Conservation (phyloP, 306 rosid genomes). For the Psophocarpus tetragonolobus region DNA sequence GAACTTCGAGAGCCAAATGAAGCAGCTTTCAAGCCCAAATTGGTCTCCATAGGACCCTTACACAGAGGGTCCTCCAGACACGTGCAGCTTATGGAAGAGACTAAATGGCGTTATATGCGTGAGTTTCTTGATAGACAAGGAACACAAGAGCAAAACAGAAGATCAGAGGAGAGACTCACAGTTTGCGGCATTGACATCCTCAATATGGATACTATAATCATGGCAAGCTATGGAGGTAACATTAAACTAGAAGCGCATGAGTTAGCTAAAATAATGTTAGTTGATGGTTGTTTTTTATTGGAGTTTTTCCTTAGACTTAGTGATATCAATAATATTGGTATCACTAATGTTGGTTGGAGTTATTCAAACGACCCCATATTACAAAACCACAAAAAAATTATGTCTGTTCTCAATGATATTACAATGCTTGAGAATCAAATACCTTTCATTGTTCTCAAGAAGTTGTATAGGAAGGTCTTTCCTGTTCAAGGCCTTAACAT, state of each 20-base stretch:
- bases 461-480: conserved; percentile 1
- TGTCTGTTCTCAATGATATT: conserved; percentile 29
- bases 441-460: conserved; percentile 35
- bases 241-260: neutral
- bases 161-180: neutral
- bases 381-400: neutral
- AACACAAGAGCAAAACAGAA: neutral
- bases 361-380: neutral
- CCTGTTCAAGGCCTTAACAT: neutral
- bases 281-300: conserved; percentile 42
- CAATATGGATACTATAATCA: neutral
- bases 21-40: conserved; percentile 20
- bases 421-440: conserved; percentile 40
- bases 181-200: neutral
- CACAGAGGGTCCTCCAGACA: conserved; percentile 25
- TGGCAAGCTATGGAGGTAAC: conserved; percentile 25
- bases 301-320: conserved; percentile 33
- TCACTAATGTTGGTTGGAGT: no score
- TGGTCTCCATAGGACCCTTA: conserved; percentile 34
- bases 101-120: conserved; percentile 34
- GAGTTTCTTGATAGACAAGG: neutral
- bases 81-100: conserved; percentile 27
- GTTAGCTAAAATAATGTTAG: conserved; percentile 29
- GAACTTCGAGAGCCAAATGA: neutral
- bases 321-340: neutral